These are phyloP conservation scores for Pistacia vera DNA, from an alignment of 345 rosid species.

Conservation along the genomic window DNA sequence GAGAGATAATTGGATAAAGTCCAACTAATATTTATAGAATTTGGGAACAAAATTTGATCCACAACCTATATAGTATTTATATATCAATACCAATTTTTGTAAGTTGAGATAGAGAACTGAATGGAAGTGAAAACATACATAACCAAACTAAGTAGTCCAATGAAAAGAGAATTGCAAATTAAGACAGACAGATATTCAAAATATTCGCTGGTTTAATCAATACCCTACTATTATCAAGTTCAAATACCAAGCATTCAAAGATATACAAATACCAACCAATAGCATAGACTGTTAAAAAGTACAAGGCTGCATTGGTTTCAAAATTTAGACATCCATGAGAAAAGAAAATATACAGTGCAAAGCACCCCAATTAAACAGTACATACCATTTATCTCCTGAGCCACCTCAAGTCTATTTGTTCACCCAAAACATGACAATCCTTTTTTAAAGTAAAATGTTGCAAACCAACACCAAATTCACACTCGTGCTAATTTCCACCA, in stretches of 20 bases:
- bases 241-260: background rate
- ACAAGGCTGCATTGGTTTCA: background rate
- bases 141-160: background rate
- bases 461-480: constrained; percentile 22
- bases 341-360: constrained; percentile 18
- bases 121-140: background rate
- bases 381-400: constrained; percentile 11
- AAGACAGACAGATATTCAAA: background rate
- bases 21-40: no score
- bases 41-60: no score
- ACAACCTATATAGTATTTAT: no score
- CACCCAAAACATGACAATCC: constrained; percentile 17
- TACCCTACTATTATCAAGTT: background rate
- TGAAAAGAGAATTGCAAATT: background rate
- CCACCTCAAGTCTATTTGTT: background rate
- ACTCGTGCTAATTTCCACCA: constrained; percentile 14
- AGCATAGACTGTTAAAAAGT: constrained; percentile 10
- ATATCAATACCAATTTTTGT: no score
- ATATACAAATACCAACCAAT: constrained; percentile 11
- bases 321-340: constrained; percentile 17
- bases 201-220: background rate
- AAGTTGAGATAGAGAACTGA: background rate
- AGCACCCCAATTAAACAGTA: constrained; percentile 13
- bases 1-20: no score
- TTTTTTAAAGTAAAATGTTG: constrained; percentile 1